Conservation (phyloP, 768 basidiomycete genomes). For the Calocera cornea region DNA sequence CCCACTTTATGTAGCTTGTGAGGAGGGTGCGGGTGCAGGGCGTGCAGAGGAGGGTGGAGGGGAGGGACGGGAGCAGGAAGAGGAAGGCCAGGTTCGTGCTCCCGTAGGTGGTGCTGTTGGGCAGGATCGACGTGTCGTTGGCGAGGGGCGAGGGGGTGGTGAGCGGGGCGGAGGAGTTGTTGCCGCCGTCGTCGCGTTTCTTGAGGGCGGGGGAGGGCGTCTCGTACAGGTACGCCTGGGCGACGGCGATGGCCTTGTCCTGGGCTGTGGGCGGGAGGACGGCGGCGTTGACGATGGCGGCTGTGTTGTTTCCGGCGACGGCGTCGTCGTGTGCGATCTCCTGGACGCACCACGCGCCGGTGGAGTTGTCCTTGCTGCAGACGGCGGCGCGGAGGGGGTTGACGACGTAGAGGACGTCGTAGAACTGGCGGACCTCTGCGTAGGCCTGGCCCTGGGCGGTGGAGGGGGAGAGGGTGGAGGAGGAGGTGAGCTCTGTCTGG, state of each 20-base stretch:
- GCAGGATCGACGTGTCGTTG: slow-evolving; percentile 17
- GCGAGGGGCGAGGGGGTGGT: slow-evolving; percentile 20
- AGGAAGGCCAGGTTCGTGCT: slow-evolving; percentile 52
- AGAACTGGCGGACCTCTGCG: slow-evolving; percentile 42
- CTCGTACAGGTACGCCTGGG: background rate
- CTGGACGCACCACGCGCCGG: slow-evolving; percentile 51
- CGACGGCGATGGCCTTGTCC: background rate
- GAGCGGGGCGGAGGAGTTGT: slow-evolving; percentile 21
- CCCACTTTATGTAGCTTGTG: slow-evolving; percentile 62
- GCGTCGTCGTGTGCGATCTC: slow-evolving; percentile 24
- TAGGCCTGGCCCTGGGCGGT: slow-evolving; percentile 22
- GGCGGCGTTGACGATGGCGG: slow-evolving; percentile 18
- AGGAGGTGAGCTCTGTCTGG: slow-evolving; percentile 46
- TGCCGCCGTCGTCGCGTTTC: slow-evolving; percentile 15
- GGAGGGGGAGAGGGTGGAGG: slow-evolving; percentile 21
- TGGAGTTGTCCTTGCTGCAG: slow-evolving; percentile 62
- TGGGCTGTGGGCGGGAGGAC: background rate
- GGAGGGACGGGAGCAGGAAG: slow-evolving; percentile 44
- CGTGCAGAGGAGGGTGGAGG: slow-evolving; percentile 52
- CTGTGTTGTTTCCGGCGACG: slow-evolving; percentile 19
- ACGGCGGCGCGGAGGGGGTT: slow-evolving; percentile 50
- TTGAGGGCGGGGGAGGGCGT: slow-evolving; percentile 7
- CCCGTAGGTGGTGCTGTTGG: slow-evolving; percentile 38
- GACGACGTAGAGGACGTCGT: slow-evolving; percentile 70
- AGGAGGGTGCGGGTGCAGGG: slow-evolving; percentile 69